Base-by-base conservation (phyloP, 768 basidiomycete genomes). In the Butyriboletus loyo region DNA sequence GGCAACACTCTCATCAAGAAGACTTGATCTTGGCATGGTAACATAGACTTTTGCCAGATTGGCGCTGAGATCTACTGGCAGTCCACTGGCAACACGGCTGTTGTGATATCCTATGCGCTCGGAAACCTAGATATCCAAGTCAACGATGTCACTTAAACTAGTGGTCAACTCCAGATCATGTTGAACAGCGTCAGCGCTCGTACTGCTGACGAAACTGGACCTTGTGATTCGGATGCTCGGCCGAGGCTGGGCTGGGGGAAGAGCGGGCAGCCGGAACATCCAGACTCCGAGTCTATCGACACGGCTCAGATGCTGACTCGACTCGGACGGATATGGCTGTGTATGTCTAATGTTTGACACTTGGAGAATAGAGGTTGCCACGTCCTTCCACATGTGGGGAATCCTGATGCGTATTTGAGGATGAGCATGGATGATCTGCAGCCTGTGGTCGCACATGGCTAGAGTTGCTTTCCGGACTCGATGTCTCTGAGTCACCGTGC, bases 401-500 rank as follows among this genome's bases (percentile, higher is more conserved):
- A 7, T 13, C 31, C 15, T n/a, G n/a, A n/a, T 25, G 19, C 10
- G 15, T 28, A 19, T 14, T 31, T 11, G 21, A 47, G 15, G 31
- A n/a, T 22, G 31, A 35, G 13, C 13, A 21, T 14, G 44, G 10
- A 25, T 21, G 24, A 24, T 19, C 8, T 25, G 17, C 21, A n/a
- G 14, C 22, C 14, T 5, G 5, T 38, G n/a, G 28, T n/a, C 5
- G 35, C n/a, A 25, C 30, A 31, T 35, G 32, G 27, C 28, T 7
- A 13, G 17, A 45, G 30, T 27, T 52, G 24, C 24, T 42, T n/a
- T 32, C 31, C 52, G 52, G 52, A 54, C 53, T 54, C 37, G 40
- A 14, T 24, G 11, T 22, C 14, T 27, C 39, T 17, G 14, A 8
- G 32, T 24, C 7, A 32, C 21, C 24, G 31, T 21, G 24, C 19